Percentiles rank a stretch among this genome's conserved stretches.
Conservation (phyloP, 805 yeast genomes). For the Cyberlindnera nakhonratchasimensis region DNA sequence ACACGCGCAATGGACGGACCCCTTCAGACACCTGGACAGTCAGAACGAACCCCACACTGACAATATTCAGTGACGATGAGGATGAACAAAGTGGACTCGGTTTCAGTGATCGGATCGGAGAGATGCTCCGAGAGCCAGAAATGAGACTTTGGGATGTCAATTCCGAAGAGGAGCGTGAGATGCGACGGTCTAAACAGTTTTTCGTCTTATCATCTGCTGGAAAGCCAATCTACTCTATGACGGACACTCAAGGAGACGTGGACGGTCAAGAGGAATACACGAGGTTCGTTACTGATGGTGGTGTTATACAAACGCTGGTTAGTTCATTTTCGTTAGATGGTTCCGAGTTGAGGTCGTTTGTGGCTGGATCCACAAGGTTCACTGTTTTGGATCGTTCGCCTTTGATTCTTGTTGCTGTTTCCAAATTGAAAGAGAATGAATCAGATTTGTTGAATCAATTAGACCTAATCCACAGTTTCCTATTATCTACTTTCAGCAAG, state of each 20-base stretch:
- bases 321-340: constrained; percentile 55
- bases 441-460: constrained; percentile 58
- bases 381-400: constrained; percentile 65
- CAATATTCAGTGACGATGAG: constrained; percentile 27
- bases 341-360: constrained; percentile 44
- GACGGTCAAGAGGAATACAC: constrained; percentile 44
- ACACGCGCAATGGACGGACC: background rate
- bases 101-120: constrained; percentile 22
- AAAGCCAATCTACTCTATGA: constrained; percentile 76
- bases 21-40: constrained; percentile 20
- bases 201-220: constrained; percentile 82
- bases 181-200: constrained; percentile 52
- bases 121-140: constrained; percentile 25
- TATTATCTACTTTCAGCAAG: constrained; percentile 80
- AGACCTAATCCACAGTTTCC: constrained; percentile 67
- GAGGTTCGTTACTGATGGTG: constrained; percentile 62
- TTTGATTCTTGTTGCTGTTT: constrained; percentile 66
- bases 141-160: constrained; percentile 12
- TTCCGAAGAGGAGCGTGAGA: constrained; percentile 16
- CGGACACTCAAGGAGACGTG: constrained; percentile 45
- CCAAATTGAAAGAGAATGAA: constrained; percentile 51
- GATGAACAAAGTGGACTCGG: constrained; percentile 12
- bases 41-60: constrained; percentile 30
- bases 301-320: constrained; percentile 75
- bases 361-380: constrained; percentile 48